Base-by-base conservation (phyloP, 116 monocot genomes). In the Zostera marina region DNA sequence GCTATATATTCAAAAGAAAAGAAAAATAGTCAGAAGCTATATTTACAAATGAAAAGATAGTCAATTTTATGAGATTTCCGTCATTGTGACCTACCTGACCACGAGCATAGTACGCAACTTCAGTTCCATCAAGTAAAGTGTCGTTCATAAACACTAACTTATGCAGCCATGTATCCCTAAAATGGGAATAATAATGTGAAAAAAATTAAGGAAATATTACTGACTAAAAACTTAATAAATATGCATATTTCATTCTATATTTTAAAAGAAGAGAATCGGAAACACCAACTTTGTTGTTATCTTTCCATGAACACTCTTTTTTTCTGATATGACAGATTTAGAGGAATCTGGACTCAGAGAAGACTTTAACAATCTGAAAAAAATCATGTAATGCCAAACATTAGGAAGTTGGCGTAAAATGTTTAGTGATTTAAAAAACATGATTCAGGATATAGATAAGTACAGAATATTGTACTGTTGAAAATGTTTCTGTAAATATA, bases 271-370 rank as follows among this genome's bases (percentile, higher is more conserved):
- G 15, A 32, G 40, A 63, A 44, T 6, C 8, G 9, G 39, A 61
- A 70, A 56, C 63, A 74, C 82, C 47, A 71, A 96, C 96, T 96
- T 96, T 72, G 70, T 81, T 21, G 96, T 96, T 72, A 88, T 53
- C 52, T 66, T 81, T 64, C 91, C 85, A 6, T 52, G 45, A 42
- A 39, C 58, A 65, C 38, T 47, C 64, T 76, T 82, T 69, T 80
- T 85, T 23, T 65, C 56, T 48, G 71, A 69, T 41, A 79, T 72
- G 24, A 61, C 23, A 53, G 40, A 76, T 67, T 73, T 79, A 15
- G 66, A 66, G 55, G 63, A 59, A 69, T 63, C 59, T 26, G 59
- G 58, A 44, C 47, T 45, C 44, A 58, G 62, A 49, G 21, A 42
- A 48, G 56, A 63, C 21, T 51, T 72, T 16, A 24, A n/a, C 56